phyloP scores from a whole-genome alignment of 371 early-diverging fungal genomes.

The Mortierella sp. region DNA sequence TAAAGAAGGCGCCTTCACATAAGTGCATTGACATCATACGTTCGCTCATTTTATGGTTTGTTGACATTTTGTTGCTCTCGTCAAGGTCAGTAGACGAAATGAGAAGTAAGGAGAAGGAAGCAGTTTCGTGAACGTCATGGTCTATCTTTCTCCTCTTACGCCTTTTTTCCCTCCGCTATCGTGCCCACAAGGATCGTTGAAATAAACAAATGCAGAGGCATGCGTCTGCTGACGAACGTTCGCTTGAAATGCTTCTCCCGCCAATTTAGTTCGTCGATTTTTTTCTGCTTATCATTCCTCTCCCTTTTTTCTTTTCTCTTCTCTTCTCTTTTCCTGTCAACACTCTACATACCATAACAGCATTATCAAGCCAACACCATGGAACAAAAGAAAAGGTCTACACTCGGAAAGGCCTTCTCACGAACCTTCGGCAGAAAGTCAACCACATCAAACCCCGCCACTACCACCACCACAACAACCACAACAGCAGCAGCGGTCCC shows the following conservation, averaged over 20 bases:
- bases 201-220: neutral
- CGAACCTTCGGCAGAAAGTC: conserved; percentile 16
- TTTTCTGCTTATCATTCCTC: neutral
- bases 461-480: neutral
- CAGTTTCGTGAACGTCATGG: neutral
- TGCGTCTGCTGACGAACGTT: neutral
- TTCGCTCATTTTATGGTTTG: neutral
- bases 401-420: conserved; percentile 20
- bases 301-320: neutral
- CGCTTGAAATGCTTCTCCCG: neutral
- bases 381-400: conserved; percentile 18
- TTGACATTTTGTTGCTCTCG: neutral
- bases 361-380: neutral
- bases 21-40: neutral
- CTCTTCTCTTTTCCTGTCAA: neutral
- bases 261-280: neutral
- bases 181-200: no score
- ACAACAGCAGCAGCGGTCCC: neutral
- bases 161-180: no score
- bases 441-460: neutral
- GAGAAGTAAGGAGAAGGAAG: neutral
- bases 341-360: neutral
- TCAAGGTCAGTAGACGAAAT: neutral
- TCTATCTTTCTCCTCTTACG: neutral
- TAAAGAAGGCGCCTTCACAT: neutral